Percentiles rank a stretch among this genome's conserved stretches.
phyloP scores from a whole-genome alignment of 2,329 filamentous ascomycete species.

The Exophiala xenobiotica region DNA sequence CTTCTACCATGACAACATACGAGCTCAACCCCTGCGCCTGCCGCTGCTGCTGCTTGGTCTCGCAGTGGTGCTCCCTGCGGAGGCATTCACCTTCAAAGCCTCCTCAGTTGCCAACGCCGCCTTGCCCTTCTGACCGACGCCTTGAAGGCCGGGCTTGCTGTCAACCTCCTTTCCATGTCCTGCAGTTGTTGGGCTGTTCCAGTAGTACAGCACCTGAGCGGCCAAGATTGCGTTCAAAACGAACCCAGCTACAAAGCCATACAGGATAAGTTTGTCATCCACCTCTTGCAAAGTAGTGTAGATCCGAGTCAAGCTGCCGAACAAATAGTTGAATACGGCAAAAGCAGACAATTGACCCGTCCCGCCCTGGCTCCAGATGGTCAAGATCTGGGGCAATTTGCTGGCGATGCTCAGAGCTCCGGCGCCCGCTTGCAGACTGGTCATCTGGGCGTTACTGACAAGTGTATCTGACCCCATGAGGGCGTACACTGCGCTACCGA shows the following conservation, averaged over 20 bases:
- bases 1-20: no score
- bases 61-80: conserved; percentile 9
- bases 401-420: conserved; percentile 80
- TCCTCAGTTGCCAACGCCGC: conserved; percentile 27
- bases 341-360: conserved; percentile 97
- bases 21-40: conserved; percentile 20
- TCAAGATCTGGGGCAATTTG: conserved; percentile 89
- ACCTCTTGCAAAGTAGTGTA: conserved; percentile 98
- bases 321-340: conserved; percentile 96
- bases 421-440: conserved; percentile 78
- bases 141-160: conserved; percentile 14
- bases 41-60: conserved; percentile 27
- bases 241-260: conserved; percentile 90
- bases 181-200: conserved; percentile 60
- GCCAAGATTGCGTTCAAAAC: conserved; percentile 84
- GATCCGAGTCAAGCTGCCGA: conserved; percentile 87
- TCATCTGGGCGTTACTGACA: conserved; percentile 65
- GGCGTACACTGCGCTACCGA: conserved; percentile 68
- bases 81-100: conserved; percentile 19
- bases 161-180: conserved; percentile 28
- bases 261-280: conserved; percentile 92
- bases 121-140: conserved; percentile 20
- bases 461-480: conserved; percentile 66
- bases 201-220: conserved; percentile 92
- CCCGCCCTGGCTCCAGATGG: conserved; percentile 79